Evolutionary conservation across 768 basidiomycete species (phyloP).

Genomic region (Pisolithus tinctorius): DNA sequence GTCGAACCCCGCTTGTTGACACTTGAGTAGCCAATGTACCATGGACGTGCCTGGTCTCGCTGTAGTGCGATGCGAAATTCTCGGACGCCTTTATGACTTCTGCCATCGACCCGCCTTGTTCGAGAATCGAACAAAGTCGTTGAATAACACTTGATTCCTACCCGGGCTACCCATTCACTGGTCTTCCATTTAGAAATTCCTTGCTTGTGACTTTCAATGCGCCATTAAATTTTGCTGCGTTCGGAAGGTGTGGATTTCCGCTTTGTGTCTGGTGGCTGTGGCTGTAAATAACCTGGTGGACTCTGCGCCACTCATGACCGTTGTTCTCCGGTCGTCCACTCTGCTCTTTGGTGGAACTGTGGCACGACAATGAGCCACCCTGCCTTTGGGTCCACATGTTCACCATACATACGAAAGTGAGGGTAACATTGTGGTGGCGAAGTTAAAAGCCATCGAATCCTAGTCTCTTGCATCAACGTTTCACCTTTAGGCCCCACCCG

Average conservation of each 20-base stretch:
- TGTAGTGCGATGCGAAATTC: neutral
- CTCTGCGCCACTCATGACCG: too few species aligned
- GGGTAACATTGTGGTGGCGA: neutral
- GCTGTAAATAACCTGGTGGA: too few species aligned
- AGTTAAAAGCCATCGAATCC: neutral
- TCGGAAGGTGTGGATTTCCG: too few species aligned
- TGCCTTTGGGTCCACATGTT: neutral
- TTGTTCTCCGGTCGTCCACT: too few species aligned
- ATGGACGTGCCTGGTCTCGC: neutral
- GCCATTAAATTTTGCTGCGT: too few species aligned
- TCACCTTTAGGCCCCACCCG: too few species aligned
- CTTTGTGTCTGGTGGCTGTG: too few species aligned
- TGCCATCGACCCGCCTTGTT: neutral
- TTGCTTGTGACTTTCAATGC: too few species aligned
- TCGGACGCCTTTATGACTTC: neutral
- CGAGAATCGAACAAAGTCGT: neutral
- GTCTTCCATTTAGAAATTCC: too few species aligned
- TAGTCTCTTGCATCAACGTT: neutral
- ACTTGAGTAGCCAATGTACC: too few species aligned
- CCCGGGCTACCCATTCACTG: too few species aligned
- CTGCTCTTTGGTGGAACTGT: neutral
- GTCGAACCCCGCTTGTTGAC: neutral
- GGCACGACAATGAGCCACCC: neutral
- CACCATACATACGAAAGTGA: neutral
- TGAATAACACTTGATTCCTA: too few species aligned